Evolutionary conservation across 2,329 filamentous ascomycete genomes (phyloP), one percentile per base, ranked within the genome.

Genomic region (Remersonia thermophila): DNA sequence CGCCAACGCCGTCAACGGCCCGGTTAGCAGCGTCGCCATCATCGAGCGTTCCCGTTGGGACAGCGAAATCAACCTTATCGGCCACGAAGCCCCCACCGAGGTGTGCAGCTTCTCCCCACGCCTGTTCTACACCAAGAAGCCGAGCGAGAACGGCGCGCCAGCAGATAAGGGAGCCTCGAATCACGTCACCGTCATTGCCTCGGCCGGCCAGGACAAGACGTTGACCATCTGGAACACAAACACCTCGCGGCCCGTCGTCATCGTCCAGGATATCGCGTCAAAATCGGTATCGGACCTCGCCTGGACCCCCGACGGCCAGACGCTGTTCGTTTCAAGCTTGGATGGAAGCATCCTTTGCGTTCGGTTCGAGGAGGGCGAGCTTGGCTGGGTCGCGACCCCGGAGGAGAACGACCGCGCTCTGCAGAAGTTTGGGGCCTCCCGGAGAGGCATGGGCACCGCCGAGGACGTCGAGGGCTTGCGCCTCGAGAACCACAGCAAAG

Each of bases 211-310:
- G 52, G 91, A 98, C 56, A 96, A 95, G 59, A 91, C 87, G 2
- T 61, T 98, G 29, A 95, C 85, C 51, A 80, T 98, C 27, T 98
- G 91, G 91, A 96, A 95, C 50, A 98, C 93, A 1, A 94, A 86
- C 52, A 93, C 84, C 16, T 87, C 91, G 1, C 69, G 91, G 15
- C 91, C 91, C 0, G 79, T 96, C 14, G 79, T 95, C 14, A 86
- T 96, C 35, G 70, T 86, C 8, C 85, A 94, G 53, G 89, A 96
- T 50, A 60, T 98, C 40, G 80, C 84, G 13, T 77, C 76, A 29
- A 98, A 98, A 56, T 83, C 91, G 1, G 89, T 98, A 46, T 93
- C 86, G 1, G 91, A 98, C 60, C 66, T 98, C 36, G 77, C 89
- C 0, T 98, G 91, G 91, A 82, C 81, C 4, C 91, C 91, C 0